These are phyloP conservation scores for Ogataea siamensis DNA, from an alignment of 805 yeast genomes.

Conservation along the genomic window DNA sequence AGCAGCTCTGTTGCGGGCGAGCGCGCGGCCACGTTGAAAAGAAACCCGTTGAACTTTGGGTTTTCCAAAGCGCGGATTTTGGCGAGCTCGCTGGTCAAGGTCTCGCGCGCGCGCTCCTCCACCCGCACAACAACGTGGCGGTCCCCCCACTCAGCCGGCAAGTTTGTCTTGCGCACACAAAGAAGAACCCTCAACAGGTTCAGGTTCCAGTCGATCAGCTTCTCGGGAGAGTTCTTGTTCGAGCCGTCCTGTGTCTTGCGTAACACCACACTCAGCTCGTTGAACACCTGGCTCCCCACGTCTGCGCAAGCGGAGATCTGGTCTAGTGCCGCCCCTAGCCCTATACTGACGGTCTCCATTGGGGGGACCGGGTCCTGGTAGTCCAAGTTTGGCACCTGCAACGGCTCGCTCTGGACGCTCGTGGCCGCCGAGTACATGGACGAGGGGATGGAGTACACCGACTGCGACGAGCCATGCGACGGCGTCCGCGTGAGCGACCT, in stretches of 20 bases:
- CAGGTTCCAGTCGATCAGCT: conserved; percentile 50
- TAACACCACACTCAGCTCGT: conserved; percentile 24
- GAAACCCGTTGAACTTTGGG: conserved; percentile 16
- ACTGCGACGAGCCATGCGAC: conserved; percentile 15
- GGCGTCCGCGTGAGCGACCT: conserved; percentile 8
- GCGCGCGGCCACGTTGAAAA: conserved; percentile 14
- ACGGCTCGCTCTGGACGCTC: conserved; percentile 9
- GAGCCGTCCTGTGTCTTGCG: conserved; percentile 11
- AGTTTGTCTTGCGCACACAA: conserved; percentile 31
- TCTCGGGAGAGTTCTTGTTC: conserved; percentile 32
- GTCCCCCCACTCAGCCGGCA: conserved; percentile 15
- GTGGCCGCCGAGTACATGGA: conserved; percentile 11
- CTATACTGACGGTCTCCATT: not conserved
- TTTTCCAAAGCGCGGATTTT: conserved; percentile 18
- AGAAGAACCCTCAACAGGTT: conserved; percentile 49
- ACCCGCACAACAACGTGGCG: conserved; percentile 17
- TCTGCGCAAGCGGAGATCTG: conserved; percentile 16
- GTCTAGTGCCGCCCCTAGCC: conserved; percentile 21
- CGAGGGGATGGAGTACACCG: conserved; percentile 12
- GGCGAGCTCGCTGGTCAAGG: conserved; percentile 25
- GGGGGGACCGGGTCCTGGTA: conserved; percentile 7
- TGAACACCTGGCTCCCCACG: conserved; percentile 28
- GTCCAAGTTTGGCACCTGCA: conserved; percentile 6
- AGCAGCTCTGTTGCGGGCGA: conserved; percentile 4
- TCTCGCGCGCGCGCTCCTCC: conserved; percentile 16